These are phyloP conservation scores for Jackrogersella minutella DNA, from an alignment of 495 filamentous ascomycete species.

Conservation along the genomic window DNA sequence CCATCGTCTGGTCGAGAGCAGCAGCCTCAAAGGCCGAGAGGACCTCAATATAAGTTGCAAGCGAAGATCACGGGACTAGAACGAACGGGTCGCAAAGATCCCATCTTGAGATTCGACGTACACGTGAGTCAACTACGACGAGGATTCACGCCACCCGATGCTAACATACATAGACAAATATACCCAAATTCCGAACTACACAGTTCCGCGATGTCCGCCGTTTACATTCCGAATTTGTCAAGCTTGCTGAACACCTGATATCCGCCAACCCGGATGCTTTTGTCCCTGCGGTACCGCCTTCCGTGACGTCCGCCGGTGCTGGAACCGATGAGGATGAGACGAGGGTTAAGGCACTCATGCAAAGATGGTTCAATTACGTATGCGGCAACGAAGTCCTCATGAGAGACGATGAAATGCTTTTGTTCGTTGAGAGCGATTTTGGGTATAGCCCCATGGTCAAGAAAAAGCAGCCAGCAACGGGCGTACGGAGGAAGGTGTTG, in stretches of 20 bases:
- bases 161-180: constrained; percentile 76
- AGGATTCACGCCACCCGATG: background rate
- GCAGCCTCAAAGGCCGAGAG: constrained; percentile 54
- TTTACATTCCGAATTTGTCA: constrained; percentile 93
- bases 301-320: constrained; percentile 89
- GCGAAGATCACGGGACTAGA: constrained; percentile 94
- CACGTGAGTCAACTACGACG: constrained; percentile 69
- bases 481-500: constrained; percentile 89
- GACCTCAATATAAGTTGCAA: constrained; percentile 83
- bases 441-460: constrained; percentile 96
- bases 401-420: constrained; percentile 92
- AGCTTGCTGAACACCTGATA: constrained; percentile 92
- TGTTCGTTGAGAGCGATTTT: constrained; percentile 98
- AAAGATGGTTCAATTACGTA: constrained; percentile 93
- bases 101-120: constrained; percentile 94
- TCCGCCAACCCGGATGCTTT: constrained; percentile 95
- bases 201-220: constrained; percentile 97
- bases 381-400: constrained; percentile 92
- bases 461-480: constrained; percentile 96
- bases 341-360: constrained; percentile 85
- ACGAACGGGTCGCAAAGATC: constrained; percentile 92
- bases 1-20: constrained; percentile 23
- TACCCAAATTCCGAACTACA: constrained; percentile 95
- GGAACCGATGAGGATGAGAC: constrained; percentile 97
- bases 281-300: constrained; percentile 95